Conservation (phyloP, 2,329 filamentous ascomycete genomes). For the Diaporthe vaccinii region DNA sequence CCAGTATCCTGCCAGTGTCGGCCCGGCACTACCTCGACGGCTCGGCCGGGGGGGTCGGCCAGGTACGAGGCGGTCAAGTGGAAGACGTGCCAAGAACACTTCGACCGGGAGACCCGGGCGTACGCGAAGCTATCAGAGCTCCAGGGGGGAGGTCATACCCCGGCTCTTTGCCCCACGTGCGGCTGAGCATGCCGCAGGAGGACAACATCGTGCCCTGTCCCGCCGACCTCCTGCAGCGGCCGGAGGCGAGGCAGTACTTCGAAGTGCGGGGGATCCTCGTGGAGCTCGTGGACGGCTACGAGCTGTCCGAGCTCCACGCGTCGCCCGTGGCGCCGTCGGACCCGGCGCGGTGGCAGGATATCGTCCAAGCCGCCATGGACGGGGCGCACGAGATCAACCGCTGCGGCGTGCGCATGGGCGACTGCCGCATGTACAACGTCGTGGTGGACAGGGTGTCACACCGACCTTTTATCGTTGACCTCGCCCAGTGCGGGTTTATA, state of each 20-base stretch:
- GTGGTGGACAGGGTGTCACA: neutral
- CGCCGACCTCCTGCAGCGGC: neutral
- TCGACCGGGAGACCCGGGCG: neutral
- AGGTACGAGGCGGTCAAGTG: neutral
- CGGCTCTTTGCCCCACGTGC: neutral
- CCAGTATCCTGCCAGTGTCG: neutral
- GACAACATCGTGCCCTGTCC: neutral
- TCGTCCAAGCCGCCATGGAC: neutral
- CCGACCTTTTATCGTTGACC: neutral
- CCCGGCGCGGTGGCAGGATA: neutral
- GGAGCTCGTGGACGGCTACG: neutral
- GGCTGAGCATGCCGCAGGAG: neutral
- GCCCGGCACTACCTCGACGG: neutral
- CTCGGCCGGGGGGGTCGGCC: neutral
- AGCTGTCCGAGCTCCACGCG: neutral
- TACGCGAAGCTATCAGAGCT: neutral
- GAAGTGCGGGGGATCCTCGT: neutral
- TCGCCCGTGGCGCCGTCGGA: neutral
- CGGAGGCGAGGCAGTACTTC: neutral
- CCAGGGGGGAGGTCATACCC: neutral
- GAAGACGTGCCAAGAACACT: neutral
- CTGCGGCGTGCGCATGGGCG: neutral
- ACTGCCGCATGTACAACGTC: neutral
- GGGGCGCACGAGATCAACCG: neutral
- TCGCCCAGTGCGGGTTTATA: neutral